Conservation (phyloP, 306 rosid genomes). For the Cicer arietinum region DNA sequence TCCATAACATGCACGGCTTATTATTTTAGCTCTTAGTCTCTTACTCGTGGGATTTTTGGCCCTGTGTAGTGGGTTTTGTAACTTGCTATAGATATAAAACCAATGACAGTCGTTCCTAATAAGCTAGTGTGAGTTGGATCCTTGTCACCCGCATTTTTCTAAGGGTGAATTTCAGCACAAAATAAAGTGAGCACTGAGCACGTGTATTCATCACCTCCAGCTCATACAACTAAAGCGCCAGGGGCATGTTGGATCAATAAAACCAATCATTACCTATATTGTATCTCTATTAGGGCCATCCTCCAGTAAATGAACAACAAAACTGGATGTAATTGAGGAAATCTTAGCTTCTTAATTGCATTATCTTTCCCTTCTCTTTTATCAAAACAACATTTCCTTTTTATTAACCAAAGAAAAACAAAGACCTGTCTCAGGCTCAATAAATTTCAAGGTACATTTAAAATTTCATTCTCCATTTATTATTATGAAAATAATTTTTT, state of each 20-base stretch:
- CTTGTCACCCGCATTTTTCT: neutral
- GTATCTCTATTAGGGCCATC: neutral
- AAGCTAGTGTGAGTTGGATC: constrained; percentile 2
- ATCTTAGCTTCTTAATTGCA: neutral
- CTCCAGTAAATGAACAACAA: neutral
- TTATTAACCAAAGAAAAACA: constrained; percentile 2
- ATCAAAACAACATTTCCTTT: constrained; percentile 10
- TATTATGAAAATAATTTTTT: neutral
- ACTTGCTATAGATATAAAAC: neutral
- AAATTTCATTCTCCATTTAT: neutral
- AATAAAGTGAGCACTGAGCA: neutral
- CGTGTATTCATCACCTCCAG: neutral
- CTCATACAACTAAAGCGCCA: neutral
- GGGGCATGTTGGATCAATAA: neutral
- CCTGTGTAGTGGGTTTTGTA: no score
- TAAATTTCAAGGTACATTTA: neutral
- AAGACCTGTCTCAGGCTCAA: neutral
- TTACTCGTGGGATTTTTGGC: neutral
- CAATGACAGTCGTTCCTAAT: neutral
- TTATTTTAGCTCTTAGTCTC: neutral
- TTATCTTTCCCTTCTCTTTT: neutral
- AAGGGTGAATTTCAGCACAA: constrained; percentile 13
- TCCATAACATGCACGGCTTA: neutral
- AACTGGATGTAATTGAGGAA: neutral
- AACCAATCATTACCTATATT: neutral